A percentile compares a stretch with the other conserved stretches of the same genome.
These are phyloP conservation scores for Trypanosoma caninum DNA, from an alignment of 208 protist genomes.

Conservation along the genomic window DNA sequence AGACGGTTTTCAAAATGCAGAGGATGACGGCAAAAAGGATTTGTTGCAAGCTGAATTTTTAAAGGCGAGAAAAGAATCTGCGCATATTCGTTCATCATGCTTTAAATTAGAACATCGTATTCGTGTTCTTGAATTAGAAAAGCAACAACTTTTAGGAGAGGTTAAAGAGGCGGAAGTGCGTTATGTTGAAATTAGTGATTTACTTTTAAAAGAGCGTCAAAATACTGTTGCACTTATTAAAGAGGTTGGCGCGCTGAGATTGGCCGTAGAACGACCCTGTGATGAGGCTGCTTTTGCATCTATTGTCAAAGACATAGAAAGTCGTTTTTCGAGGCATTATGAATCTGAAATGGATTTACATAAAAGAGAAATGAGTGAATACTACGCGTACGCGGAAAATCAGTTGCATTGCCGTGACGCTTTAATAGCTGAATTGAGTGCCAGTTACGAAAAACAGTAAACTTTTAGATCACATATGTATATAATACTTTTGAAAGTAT, in stretches of 20 bases:
- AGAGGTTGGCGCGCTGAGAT: conserved; percentile 11
- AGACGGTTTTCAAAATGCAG: neutral
- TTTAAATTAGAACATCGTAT: conserved; percentile 10
- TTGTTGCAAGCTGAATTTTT: neutral
- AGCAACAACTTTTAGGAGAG: conserved; percentile 23
- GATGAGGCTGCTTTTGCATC: conserved; percentile 17
- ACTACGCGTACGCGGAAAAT: conserved; percentile 23
- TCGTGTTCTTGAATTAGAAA: conserved; percentile 21
- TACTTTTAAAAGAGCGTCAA: conserved; percentile 14
- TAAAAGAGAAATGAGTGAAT: conserved; percentile 25
- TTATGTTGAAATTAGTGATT: conserved; percentile 11
- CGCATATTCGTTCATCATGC: conserved; percentile 1
- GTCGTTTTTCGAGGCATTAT: conserved; percentile 15
- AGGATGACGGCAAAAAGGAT: neutral
- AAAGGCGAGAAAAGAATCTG: neutral
- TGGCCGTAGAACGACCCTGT: conserved; percentile 9
- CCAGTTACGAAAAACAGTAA: too few relatives aligned
- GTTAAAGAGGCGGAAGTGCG: conserved; percentile 18
- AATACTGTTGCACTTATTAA: conserved; percentile 13
- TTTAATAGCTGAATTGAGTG: conserved; percentile 20
- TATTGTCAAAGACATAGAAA: conserved; percentile 25
- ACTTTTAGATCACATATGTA: too few relatives aligned
- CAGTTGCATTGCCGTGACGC: conserved; percentile 21
- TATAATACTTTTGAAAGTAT: too few relatives aligned
- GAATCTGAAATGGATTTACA: conserved; percentile 11